These are phyloP conservation scores for Pseudopyrenochaeta lycopersici DNA, from an alignment of 2,329 filamentous ascomycete genomes.

Conservation along the genomic window DNA sequence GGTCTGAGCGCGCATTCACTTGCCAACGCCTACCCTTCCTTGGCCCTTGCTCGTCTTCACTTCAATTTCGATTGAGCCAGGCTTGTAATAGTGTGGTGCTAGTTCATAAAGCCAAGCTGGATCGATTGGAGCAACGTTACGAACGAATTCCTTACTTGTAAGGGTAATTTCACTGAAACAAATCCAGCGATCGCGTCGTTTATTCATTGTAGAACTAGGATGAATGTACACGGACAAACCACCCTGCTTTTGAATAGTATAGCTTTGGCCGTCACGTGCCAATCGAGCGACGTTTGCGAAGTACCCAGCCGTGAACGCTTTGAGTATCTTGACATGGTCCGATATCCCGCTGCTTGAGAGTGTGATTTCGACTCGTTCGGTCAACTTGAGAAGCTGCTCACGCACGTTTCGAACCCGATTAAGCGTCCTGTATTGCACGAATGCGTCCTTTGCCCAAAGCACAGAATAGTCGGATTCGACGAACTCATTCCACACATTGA, in stretches of 20 bases:
- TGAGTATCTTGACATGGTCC: conserved; percentile 83
- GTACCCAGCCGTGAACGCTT: conserved; percentile 89
- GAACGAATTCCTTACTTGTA: conserved; percentile 92
- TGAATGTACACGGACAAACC: conserved; percentile 91
- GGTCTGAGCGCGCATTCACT: background rate
- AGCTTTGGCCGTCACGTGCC: conserved; percentile 83
- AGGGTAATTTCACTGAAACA: conserved; percentile 86
- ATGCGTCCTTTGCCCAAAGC: conserved; percentile 92
- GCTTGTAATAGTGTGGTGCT: conserved; percentile 94
- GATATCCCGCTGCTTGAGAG: conserved; percentile 72
- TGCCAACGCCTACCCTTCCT: conserved; percentile 42
- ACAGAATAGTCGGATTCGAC: conserved; percentile 88
- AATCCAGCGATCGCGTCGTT: conserved; percentile 83
- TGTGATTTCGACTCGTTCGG: conserved; percentile 86
- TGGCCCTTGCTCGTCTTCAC: conserved; percentile 65
- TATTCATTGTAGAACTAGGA: conserved; percentile 73
- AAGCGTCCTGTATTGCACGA: conserved; percentile 88
- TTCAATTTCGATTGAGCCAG: conserved; percentile 53
- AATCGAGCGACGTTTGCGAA: conserved; percentile 91
- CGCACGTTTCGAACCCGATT: conserved; percentile 89
- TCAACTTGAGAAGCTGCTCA: conserved; percentile 90
- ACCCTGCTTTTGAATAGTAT: conserved; percentile 75
- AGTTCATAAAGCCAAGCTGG: conserved; percentile 86
- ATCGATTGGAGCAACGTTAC: conserved; percentile 85
- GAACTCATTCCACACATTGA: conserved; percentile 97